A percentile compares a stretch with the other conserved stretches of the same genome.
phyloP scores from a whole-genome alignment of 148 eudicot genomes.

The Cornus suecica region DNA sequence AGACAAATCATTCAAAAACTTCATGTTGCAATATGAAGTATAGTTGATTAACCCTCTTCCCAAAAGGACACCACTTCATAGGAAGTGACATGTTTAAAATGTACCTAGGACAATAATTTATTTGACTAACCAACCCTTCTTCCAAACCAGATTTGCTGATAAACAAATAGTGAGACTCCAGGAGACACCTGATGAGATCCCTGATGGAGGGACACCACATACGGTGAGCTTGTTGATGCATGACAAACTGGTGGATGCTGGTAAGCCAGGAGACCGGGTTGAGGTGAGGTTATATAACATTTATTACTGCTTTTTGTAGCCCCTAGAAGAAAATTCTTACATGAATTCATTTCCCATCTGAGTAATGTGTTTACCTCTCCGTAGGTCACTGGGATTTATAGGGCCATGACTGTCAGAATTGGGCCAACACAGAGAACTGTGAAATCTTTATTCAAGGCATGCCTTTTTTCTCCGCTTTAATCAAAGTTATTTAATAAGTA shows the following conservation, averaged over 20 bases:
- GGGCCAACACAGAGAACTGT: constrained; percentile 94
- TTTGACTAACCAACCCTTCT: neutral
- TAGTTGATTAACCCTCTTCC: neutral
- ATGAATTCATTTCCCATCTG: neutral
- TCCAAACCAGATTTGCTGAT: constrained; percentile 75
- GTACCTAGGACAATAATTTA: neutral
- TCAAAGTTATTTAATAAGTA: neutral
- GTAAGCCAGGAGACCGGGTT: constrained; percentile 95
- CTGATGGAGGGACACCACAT: constrained; percentile 98
- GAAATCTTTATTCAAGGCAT: constrained; percentile 89
- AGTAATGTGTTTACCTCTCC: constrained; percentile 9
- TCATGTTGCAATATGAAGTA: neutral
- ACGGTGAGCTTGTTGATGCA: constrained; percentile 97
- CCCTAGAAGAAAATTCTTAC: neutral
- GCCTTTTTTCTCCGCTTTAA: constrained; percentile 6
- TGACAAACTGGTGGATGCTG: constrained; percentile 91
- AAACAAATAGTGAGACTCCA: constrained; percentile 93
- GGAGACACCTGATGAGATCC: constrained; percentile 98
- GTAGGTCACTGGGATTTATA: constrained; percentile 90
- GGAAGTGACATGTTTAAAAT: neutral
- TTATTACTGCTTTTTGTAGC: neutral
- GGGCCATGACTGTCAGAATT: constrained; percentile 97
- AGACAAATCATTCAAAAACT: neutral
- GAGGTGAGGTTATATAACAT: constrained; percentile 55
- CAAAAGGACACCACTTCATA: neutral